A percentile compares a stretch with the other conserved stretches of the same genome.
Conservation (phyloP, 257 asterid species). For the Ilex asprella region DNA sequence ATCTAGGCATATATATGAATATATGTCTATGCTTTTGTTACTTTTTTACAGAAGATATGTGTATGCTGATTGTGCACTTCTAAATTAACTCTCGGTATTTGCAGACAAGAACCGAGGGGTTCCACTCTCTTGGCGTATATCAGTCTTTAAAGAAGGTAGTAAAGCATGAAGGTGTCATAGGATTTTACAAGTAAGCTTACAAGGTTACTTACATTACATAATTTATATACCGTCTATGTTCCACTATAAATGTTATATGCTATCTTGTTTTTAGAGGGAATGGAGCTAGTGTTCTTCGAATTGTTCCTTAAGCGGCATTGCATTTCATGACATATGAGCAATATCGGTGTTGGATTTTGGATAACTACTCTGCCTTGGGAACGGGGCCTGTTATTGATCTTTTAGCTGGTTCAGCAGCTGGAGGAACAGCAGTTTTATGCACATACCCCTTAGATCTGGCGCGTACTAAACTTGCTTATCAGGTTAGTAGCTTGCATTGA, state of each 20-base stretch:
- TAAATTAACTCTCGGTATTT: conserved; percentile 12
- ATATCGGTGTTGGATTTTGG: conserved; percentile 69
- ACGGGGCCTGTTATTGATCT: conserved; percentile 91
- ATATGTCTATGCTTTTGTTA: neutral
- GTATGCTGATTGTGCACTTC: conserved; percentile 1
- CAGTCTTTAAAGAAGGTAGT: conserved; percentile 78
- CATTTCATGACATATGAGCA: conserved; percentile 96
- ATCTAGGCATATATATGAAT: too few species aligned
- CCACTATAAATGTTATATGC: neutral
- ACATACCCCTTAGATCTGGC: conserved; percentile 97
- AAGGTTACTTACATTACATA: neutral
- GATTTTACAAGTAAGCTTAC: conserved; percentile 70
- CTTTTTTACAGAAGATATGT: neutral
- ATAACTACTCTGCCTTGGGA: conserved; percentile 64
- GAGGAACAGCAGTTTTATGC: conserved; percentile 97
- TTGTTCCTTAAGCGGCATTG: conserved; percentile 91
- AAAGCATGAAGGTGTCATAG: conserved; percentile 81
- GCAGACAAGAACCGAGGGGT: conserved; percentile 89
- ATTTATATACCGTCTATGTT: neutral
- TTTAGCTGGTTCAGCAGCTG: conserved; percentile 94
- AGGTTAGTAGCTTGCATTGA: conserved; percentile 37
- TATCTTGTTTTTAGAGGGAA: conserved; percentile 58
- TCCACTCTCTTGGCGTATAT: conserved; percentile 69
- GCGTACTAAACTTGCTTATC: conserved; percentile 97
- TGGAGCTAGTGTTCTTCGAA: conserved; percentile 96